These are phyloP conservation scores for Nematocida ausubeli DNA, from an alignment of 371 early-diverging fungal species.

Conservation along the genomic window DNA sequence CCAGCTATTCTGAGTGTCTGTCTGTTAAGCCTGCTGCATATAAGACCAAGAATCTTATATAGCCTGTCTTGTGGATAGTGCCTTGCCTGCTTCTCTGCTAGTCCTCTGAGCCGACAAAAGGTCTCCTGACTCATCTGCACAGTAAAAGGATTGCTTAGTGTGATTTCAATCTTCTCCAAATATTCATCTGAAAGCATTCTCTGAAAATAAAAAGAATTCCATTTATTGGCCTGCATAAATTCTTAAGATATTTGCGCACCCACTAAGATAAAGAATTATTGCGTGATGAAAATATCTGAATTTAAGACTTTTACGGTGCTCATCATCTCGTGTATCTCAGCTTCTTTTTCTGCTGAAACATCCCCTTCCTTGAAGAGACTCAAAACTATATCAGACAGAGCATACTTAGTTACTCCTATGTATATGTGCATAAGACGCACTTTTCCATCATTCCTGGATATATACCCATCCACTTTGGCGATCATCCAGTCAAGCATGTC, in stretches of 20 bases:
- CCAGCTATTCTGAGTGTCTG: not conserved
- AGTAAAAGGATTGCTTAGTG: conserved; percentile 2
- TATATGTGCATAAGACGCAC: conserved; percentile 15
- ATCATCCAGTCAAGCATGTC: conserved; percentile 4
- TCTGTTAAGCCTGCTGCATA: not conserved
- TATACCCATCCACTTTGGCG: not conserved
- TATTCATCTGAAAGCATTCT: not conserved
- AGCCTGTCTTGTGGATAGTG: not conserved
- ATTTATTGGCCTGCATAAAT: not conserved
- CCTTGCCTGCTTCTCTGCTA: not conserved
- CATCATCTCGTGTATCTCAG: conserved; percentile 19
- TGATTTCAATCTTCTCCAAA: not conserved
- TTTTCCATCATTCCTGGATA: conserved; percentile 46
- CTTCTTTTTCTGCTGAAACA: conserved; percentile 1
- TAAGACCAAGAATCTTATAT: not conserved
- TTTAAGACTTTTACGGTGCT: conserved; percentile 34
- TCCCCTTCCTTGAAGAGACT: conserved; percentile 43
- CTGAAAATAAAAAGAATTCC: conserved; percentile 8
- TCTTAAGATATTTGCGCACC: not conserved
- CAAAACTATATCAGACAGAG: conserved; percentile 35
- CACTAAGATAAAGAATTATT: not conserved
- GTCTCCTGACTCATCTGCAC: not conserved
- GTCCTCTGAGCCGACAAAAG: not conserved
- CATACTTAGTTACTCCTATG: conserved; percentile 33
- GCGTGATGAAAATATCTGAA: conserved; percentile 27